Evolutionary conservation across 495 filamentous ascomycete genomes (phyloP), one percentile per base, ranked within the genome.

Genomic region (Xeromyces bisporus): DNA sequence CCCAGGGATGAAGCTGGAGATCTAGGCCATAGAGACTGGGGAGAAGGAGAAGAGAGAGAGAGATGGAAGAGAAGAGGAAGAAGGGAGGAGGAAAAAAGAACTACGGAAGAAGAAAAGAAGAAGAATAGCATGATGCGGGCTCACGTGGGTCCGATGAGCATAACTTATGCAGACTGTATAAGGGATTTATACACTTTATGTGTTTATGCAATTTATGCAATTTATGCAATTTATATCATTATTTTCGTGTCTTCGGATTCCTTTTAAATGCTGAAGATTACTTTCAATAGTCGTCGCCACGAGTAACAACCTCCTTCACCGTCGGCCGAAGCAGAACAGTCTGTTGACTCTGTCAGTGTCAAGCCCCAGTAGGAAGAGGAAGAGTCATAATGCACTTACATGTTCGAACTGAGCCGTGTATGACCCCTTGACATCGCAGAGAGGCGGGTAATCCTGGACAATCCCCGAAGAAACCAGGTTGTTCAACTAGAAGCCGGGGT

Each of bases 391-490:
- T 6, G 29, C 21, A 6, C 79, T 67, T 60, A 89, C 83, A 66
- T 94, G 86, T 67, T 94, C 86, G 46, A 65, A 93, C 55, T 94
- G 86, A 38, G 86, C 86, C 12, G 85, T 92, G 51, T 89, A 94
- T 13, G 80, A 87, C 33, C 86, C 86, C 71, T 92, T 93, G 58
- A 83, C 73, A 62, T 94, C 86, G 36, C 75, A 73, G 27, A 94
- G 64, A 13, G 86, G 86, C 1, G 84, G 83, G 47, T 94, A 93
- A 24, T 77, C 72, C 52, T 92, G 80, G 14, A 94, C 80, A 42
- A 94, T 82, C 8, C 83, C 85, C 30, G 66, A 71, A 6, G 68
- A 62, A 11, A 93, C 82, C 31, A 94, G 66, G 49, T 84, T 89
- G 56, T 93, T 93, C 59, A 93, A 58, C 79, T 84, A 41, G 6